These are phyloP conservation scores for Oryza meyeriana DNA, from an alignment of 176 grass and related monocot genomes.

Conservation along the genomic window DNA sequence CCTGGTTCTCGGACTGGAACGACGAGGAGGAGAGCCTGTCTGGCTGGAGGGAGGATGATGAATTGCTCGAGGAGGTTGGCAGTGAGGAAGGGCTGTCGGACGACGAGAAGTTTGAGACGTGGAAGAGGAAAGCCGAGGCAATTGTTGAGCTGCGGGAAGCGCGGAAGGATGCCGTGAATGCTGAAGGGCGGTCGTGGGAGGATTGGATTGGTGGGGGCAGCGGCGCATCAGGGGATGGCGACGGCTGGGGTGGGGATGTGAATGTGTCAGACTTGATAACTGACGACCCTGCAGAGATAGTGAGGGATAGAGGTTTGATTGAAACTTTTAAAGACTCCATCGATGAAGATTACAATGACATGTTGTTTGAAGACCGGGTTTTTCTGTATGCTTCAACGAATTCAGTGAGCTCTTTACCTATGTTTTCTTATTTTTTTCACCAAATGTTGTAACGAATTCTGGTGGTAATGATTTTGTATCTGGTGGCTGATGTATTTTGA, in stretches of 20 bases:
- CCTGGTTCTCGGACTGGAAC: conserved; percentile 57
- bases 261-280: conserved; percentile 27
- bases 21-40: conserved; percentile 54
- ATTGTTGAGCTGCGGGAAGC: conserved; percentile 79
- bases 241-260: conserved; percentile 36
- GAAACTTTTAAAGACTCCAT: conserved; percentile 46
- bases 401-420: conserved; percentile 49
- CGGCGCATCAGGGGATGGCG: conserved; percentile 34
- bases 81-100: conserved; percentile 43
- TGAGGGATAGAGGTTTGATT: conserved; percentile 59
- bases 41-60: conserved; percentile 48
- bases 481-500: not conserved
- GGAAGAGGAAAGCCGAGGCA: conserved; percentile 86
- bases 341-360: conserved; percentile 64
- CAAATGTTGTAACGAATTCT: not conserved
- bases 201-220: conserved; percentile 63
- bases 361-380: conserved; percentile 85
- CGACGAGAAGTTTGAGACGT: conserved; percentile 74
- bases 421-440: conserved; percentile 2
- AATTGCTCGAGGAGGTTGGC: conserved; percentile 34
- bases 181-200: conserved; percentile 64
- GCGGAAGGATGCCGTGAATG: conserved; percentile 56
- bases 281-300: conserved; percentile 62
- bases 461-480: not conserved
- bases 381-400: conserved; percentile 71